Evolutionary conservation across 2,329 filamentous ascomycete genomes (phyloP), one percentile per base, ranked within the genome.

Genomic region (Nothopassalora personata): DNA sequence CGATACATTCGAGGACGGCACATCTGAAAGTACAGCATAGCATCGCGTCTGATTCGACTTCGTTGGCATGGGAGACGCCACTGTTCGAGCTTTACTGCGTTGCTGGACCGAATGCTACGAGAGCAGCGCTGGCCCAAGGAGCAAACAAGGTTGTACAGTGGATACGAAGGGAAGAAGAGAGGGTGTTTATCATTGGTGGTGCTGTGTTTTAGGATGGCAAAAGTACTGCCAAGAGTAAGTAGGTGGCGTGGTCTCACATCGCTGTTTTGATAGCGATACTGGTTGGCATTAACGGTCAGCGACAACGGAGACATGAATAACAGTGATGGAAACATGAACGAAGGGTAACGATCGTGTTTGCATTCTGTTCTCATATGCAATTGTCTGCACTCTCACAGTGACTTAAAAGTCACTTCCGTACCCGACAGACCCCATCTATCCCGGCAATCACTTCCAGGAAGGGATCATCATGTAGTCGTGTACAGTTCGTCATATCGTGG

Each of bases 101-200:
- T n/a, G 91, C 92, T 18, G 89, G 90, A 0, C 89, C 90, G 2
- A 87, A 76, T 23, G 81, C 81, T 27, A 79, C 79, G 54, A 74
- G 84, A 46, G 81, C 81, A 56, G 84, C 86, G 10, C 80, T 99
- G 68, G 90, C 90, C 9, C 88, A 93, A 72, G 90, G 88, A 10
- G 93, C 92, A 34, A 96, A 94, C 71, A 87, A 88, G 75, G 85
- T 99, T 53, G 86, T 95, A 5, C 89, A 94, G 70, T 99, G 93
- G 92, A 88, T 93, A 1, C 87, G 90, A 71, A 82, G 86, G 65
- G 94, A 99, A 75, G 93, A 97, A 74, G 92, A 97, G 75, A 81
- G 94, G 58, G 79, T 97, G 5, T 99, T 99, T 71, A 96, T 99
- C 60, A 94, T 99, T 71, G 94, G 94, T 1, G 95, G 94, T n/a